Percentiles rank a stretch among this genome's conserved stretches.
These are phyloP conservation scores for Alternaria longipes DNA, from an alignment of 2,329 filamentous ascomycete genomes.

Conservation along the genomic window DNA sequence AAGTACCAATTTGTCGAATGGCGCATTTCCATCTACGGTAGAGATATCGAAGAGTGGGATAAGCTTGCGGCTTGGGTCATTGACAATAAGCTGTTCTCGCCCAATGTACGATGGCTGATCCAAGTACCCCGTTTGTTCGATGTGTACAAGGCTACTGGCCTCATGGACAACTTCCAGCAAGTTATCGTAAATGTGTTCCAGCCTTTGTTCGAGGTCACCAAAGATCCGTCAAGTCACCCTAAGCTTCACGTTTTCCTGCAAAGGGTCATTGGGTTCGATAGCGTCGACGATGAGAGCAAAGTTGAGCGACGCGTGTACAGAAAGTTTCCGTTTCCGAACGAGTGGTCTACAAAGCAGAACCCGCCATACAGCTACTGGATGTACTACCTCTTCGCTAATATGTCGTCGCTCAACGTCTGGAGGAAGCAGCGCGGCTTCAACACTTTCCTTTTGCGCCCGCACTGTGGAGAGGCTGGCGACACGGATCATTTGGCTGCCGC, in stretches of 20 bases:
- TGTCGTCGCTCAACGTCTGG: slow-evolving; percentile 90
- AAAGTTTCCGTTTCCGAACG: slow-evolving; percentile 90
- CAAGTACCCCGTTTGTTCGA: slow-evolving; percentile 95
- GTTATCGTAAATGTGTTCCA: slow-evolving; percentile 91
- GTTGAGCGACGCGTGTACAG: slow-evolving; percentile 91
- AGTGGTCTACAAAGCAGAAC: slow-evolving; percentile 92
- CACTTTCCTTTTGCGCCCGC: slow-evolving; percentile 89
- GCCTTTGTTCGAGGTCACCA: slow-evolving; percentile 93
- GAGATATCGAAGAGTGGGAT: slow-evolving; percentile 93
- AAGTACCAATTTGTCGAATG: slow-evolving; percentile 99
- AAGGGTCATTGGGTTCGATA: slow-evolving; percentile 95
- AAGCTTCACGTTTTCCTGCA: slow-evolving; percentile 96
- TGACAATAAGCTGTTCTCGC: slow-evolving; percentile 97
- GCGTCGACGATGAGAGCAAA: slow-evolving; percentile 98
- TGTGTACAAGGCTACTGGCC: slow-evolving; percentile 87
- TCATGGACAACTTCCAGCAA: slow-evolving; percentile 91
- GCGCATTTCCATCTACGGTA: slow-evolving; percentile 97
- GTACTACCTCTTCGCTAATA: slow-evolving; percentile 95
- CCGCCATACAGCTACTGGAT: slow-evolving; percentile 99
- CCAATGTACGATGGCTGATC: slow-evolving; percentile 96
- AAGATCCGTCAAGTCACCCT: slow-evolving; percentile 83
- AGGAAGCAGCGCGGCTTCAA: slow-evolving; percentile 92
- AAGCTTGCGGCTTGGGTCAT: slow-evolving; percentile 97
- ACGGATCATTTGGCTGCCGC: slow-evolving; percentile 95
- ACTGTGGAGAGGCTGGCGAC: slow-evolving; percentile 96